Evolutionary conservation across 177 flowering plant species (phyloP).

Genomic region (Vitis hybrid): DNA sequence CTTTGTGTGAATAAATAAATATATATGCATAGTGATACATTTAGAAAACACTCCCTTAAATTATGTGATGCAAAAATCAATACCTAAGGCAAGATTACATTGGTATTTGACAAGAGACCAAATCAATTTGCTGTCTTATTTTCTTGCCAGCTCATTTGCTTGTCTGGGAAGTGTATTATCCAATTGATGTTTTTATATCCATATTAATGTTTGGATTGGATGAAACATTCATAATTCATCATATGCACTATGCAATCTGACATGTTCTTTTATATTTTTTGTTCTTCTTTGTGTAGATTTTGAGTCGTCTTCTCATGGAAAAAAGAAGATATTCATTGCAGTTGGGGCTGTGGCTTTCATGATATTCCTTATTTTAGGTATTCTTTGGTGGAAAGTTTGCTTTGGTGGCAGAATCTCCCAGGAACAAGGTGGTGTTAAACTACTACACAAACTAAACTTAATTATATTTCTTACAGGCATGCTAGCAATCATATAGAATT

Average conservation of each 20-base stretch:
- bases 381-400: conserved; percentile 37
- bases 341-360: conserved; percentile 12
- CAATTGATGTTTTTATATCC: neutral
- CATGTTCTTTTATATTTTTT: neutral
- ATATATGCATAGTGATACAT: too few relatives aligned
- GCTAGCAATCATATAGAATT: too few relatives aligned
- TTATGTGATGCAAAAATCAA: too few relatives aligned
- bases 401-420: conserved; percentile 8
- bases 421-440: neutral
- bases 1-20: too few relatives aligned
- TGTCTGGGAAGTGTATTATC: neutral
- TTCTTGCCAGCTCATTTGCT: too few relatives aligned
- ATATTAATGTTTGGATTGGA: neutral
- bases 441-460: too few relatives aligned
- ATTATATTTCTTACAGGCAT: too few relatives aligned
- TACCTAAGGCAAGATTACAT: too few relatives aligned
- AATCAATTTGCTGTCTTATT: too few relatives aligned
- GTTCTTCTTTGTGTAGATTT: neutral
- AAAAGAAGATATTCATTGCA: neutral
- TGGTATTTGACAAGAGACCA: too few relatives aligned
- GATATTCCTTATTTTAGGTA: conserved; percentile 14
- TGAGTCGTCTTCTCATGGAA: neutral
- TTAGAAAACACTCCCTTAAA: too few relatives aligned
- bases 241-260: neutral
- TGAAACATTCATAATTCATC: neutral